Conservation (phyloP, 345 rosid genomes). For the Lepidium didymum region DNA sequence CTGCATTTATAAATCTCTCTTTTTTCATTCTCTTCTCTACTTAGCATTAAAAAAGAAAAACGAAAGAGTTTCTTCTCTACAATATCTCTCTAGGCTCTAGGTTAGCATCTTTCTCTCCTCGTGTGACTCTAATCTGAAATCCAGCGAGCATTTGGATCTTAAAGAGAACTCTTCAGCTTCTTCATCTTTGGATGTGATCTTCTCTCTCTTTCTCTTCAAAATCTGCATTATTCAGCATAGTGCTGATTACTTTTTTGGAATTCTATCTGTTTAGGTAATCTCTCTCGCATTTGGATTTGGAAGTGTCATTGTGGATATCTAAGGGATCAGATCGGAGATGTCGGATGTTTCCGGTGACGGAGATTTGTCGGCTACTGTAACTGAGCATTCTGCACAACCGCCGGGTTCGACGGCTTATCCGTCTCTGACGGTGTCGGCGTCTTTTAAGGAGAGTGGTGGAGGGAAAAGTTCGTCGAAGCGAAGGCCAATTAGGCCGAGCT, state of each 20-base stretch:
- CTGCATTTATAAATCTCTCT: constrained; percentile 17
- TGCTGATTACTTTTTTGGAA: not conserved
- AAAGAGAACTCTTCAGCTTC: not conserved
- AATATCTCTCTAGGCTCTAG: not conserved
- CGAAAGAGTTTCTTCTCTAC: not conserved
- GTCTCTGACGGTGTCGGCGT: constrained; percentile 53
- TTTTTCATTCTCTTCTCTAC: not conserved
- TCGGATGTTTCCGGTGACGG: constrained; percentile 29
- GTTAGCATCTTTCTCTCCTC: constrained; percentile 4
- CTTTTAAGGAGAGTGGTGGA: constrained; percentile 55
- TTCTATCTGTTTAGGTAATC: not conserved
- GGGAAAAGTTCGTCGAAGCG: constrained; percentile 61
- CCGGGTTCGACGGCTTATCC: constrained; percentile 10
- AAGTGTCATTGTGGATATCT: not conserved
- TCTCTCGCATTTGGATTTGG: not conserved
- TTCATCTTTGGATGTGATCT: not conserved
- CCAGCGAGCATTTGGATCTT: constrained; percentile 21
- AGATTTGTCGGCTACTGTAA: constrained; percentile 1
- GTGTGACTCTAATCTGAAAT: not conserved
- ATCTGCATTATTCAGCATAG: constrained; percentile 10
- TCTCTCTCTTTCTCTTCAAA: not conserved
- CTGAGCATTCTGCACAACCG: not conserved
- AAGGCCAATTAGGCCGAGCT: constrained; percentile 65
- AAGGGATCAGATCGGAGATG: constrained; percentile 29
- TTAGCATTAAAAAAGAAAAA: not conserved